Percentiles rank a stretch among this genome's conserved stretches.
Evolutionary conservation across 108 stramenopile genomes (phyloP).

Genomic region (Conticribra guillardii): DNA sequence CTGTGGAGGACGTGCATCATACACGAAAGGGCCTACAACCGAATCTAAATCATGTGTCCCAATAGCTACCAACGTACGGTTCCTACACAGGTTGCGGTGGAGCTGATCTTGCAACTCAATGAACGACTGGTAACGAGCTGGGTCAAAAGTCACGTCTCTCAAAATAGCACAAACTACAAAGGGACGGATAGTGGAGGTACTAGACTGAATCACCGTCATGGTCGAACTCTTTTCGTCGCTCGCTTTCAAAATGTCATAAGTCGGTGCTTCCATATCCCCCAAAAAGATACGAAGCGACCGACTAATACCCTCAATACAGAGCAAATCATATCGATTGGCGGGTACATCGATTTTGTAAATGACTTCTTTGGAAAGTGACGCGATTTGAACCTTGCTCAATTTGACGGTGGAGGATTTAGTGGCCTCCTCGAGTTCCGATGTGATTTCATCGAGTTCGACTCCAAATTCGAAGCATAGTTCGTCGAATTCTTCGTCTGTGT

Average conservation of each 20-base stretch:
- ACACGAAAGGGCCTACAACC: conserved; percentile 90
- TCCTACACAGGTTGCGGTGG: conserved; percentile 98
- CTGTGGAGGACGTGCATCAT: conserved; percentile 86
- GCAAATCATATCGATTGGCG: conserved; percentile 98
- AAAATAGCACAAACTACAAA: conserved; percentile 98
- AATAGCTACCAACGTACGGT: conserved; percentile 97
- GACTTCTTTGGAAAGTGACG: conserved; percentile 61
- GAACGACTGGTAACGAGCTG: conserved; percentile 93
- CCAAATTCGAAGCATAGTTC: conserved; percentile 99
- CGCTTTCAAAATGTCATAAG: conserved; percentile 47
- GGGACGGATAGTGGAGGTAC: conserved; percentile 90
- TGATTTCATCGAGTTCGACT: conserved; percentile 98
- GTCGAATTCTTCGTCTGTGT: conserved; percentile 98
- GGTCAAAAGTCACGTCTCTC: conserved; percentile 89
- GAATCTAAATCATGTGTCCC: conserved; percentile 98
- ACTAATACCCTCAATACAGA: conserved; percentile 97
- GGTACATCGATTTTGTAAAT: conserved; percentile 99
- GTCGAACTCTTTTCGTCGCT: conserved; percentile 30
- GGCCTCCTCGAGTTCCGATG: conserved; percentile 91
- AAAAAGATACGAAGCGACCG: conserved; percentile 93
- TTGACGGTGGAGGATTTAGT: conserved; percentile 72
- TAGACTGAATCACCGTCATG: conserved; percentile 85
- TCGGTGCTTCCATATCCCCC: conserved; percentile 85
- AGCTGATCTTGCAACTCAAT: conserved; percentile 99
- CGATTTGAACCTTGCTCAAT: conserved; percentile 62